phyloP scores from a whole-genome alignment of 768 basidiomycete species.

The Holtermannia corniformis region DNA sequence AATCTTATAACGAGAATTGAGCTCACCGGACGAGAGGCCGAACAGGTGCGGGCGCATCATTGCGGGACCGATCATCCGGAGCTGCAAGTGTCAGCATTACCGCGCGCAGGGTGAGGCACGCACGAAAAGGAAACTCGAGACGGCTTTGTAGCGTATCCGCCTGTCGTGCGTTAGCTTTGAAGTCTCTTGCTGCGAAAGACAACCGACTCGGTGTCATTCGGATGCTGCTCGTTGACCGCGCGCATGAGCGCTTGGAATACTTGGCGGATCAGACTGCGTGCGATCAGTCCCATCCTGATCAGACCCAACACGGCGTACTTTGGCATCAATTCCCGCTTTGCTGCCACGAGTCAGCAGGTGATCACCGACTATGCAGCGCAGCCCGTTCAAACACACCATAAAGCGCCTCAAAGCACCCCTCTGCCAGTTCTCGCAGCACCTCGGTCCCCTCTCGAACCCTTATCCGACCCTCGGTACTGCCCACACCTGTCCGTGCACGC shows the following conservation, averaged over 20 bases:
- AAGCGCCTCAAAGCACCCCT: conserved; percentile 11
- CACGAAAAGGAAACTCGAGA: conserved; percentile 15
- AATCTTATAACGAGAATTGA: not conserved
- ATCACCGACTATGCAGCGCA: not conserved
- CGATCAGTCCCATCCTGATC: not conserved
- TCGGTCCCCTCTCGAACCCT: not conserved
- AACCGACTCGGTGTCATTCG: conserved; percentile 2
- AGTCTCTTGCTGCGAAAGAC: not conserved
- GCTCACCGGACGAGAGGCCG: conserved; percentile 8
- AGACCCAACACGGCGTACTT: conserved; percentile 4
- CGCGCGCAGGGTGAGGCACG: not conserved
- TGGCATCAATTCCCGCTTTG: conserved; percentile 4
- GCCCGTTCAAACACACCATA: conserved; percentile 19
- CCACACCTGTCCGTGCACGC: not conserved
- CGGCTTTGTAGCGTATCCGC: conserved; percentile 14
- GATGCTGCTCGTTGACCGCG: conserved; percentile 9
- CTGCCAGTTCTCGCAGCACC: not conserved
- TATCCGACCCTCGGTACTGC: not conserved
- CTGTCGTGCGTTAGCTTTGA: not conserved
- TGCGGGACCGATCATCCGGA: conserved; percentile 20
- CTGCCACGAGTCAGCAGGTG: conserved; percentile 1
- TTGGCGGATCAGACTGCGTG: conserved; percentile 6
- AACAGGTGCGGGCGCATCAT: conserved; percentile 21
- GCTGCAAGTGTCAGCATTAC: conserved; percentile 1
- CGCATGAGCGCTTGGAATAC: conserved; percentile 7